Conservation (phyloP, 2,329 filamentous ascomycete genomes). For the Xylaria sp. region DNA sequence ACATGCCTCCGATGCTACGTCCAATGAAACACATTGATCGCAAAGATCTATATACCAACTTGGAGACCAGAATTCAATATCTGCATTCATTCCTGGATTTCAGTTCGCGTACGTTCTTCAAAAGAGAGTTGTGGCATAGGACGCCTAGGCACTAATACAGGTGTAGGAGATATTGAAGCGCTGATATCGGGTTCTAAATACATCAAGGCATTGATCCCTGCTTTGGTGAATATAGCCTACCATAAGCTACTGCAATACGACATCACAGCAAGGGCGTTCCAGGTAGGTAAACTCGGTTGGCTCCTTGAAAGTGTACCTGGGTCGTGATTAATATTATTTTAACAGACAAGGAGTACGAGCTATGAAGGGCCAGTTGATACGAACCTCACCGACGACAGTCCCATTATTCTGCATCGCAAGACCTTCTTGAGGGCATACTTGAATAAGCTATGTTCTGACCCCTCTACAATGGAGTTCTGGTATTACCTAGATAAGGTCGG, state of each 20-base stretch:
- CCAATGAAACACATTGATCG: conserved; percentile 72
- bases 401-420: conserved; percentile 81
- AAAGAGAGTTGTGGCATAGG: neutral
- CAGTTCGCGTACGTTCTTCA: conserved; percentile 66
- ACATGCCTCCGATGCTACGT: conserved; percentile 40
- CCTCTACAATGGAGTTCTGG: conserved; percentile 81
- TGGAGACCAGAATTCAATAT: conserved; percentile 76
- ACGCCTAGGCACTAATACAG: conserved; percentile 32
- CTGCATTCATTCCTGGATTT: conserved; percentile 83
- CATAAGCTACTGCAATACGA: conserved; percentile 83
- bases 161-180: conserved; percentile 75
- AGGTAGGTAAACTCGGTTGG: conserved; percentile 2
- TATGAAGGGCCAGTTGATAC: conserved; percentile 75
- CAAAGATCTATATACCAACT: conserved; percentile 75
- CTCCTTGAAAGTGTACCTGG: neutral
- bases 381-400: conserved; percentile 72
- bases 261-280: conserved; percentile 82
- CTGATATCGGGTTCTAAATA: conserved; percentile 77
- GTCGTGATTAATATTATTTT: neutral
- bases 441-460: conserved; percentile 78
- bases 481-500: conserved; percentile 86
- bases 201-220: conserved; percentile 83
- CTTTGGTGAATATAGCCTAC: conserved; percentile 86
- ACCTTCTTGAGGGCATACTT: conserved; percentile 82
- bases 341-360: conserved; percentile 66